Percentiles rank a stretch among this genome's conserved stretches.
Evolutionary conservation across 1,284 basidiomycete genomes (phyloP).

Genomic region (Cryptococcus wingfieldii): DNA sequence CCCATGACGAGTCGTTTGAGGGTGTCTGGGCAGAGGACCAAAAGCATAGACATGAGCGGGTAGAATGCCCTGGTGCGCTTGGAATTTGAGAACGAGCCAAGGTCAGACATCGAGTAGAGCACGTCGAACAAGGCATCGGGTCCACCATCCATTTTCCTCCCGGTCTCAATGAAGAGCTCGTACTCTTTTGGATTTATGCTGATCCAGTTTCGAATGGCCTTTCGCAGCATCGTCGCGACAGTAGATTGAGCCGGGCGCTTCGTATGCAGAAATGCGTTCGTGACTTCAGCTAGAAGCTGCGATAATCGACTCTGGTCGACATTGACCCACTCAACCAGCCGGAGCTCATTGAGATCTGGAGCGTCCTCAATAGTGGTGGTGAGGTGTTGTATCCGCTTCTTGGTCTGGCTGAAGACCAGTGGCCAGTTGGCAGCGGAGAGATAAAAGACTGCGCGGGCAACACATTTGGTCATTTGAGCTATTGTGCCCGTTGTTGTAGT

Average conservation of each 20-base stretch:
- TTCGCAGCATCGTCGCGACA: constrained; percentile 68
- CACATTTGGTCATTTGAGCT: constrained; percentile 46
- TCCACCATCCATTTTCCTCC: constrained; percentile 68
- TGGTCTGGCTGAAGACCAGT: constrained; percentile 69
- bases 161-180: constrained; percentile 61
- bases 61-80: constrained; percentile 59
- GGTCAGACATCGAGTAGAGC: constrained; percentile 59
- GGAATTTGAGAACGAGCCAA: constrained; percentile 35
- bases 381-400: constrained; percentile 59
- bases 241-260: constrained; percentile 68
- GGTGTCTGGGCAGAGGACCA: constrained; percentile 73
- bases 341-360: constrained; percentile 53
- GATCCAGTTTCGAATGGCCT: constrained; percentile 90
- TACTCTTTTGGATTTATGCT: constrained; percentile 76
- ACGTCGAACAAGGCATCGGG: constrained; percentile 79
- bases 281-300: constrained; percentile 59
- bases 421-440: constrained; percentile 88
- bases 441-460: constrained; percentile 75
- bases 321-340: constrained; percentile 50
- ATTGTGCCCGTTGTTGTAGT: constrained; percentile 25
- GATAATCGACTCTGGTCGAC: constrained; percentile 44
- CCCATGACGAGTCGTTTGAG: constrained; percentile 52
- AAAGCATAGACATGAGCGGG: constrained; percentile 73
- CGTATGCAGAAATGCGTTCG: constrained; percentile 78
- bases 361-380: constrained; percentile 50